Conservation (phyloP, 1,139 yeast species). For the Yamadazyma trypodendri region DNA sequence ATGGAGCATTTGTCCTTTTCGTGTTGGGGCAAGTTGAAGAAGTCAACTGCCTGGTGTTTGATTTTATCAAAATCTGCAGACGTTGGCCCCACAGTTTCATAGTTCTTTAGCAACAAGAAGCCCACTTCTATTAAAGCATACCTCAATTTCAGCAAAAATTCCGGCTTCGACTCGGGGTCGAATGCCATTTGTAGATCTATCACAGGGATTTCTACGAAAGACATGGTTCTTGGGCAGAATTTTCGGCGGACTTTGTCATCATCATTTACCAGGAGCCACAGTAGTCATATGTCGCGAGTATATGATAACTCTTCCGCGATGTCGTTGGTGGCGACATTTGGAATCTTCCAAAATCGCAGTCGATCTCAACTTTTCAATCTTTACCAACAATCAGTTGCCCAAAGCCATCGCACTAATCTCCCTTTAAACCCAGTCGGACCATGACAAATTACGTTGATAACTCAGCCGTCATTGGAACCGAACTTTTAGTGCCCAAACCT, state of each 20-base stretch:
- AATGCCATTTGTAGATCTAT: slow-evolving; percentile 34
- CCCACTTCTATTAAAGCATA: slow-evolving; percentile 63
- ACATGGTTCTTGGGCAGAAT: slow-evolving; percentile 16
- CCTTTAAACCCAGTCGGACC: neutral
- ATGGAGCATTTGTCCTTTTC: slow-evolving; percentile 56
- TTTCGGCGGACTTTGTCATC: neutral
- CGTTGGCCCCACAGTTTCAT: slow-evolving; percentile 33
- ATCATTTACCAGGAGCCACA: slow-evolving; percentile 4
- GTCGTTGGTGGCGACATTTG: neutral
- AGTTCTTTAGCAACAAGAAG: slow-evolving; percentile 53
- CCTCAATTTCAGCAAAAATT: slow-evolving; percentile 46
- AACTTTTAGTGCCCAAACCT: slow-evolving; percentile 71
- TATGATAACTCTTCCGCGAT: neutral
- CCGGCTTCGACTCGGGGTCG: slow-evolving; percentile 32
- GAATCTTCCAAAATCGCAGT: slow-evolving; percentile 1
- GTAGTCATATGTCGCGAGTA: too few species aligned
- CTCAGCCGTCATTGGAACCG: slow-evolving; percentile 61
- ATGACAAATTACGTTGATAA: slow-evolving; percentile 44
- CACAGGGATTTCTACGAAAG: slow-evolving; percentile 32
- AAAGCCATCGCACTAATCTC: too few species aligned
- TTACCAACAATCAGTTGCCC: neutral
- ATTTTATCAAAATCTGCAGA: slow-evolving; percentile 38
- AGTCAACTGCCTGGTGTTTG: slow-evolving; percentile 42
- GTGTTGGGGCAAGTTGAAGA: slow-evolving; percentile 53
- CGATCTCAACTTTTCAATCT: slow-evolving; percentile 1